A percentile compares a stretch with the other conserved stretches of the same genome.
These are phyloP conservation scores for Arthrobotrys entomopaga DNA, from an alignment of 2,329 filamentous ascomycete genomes.

Conservation along the genomic window DNA sequence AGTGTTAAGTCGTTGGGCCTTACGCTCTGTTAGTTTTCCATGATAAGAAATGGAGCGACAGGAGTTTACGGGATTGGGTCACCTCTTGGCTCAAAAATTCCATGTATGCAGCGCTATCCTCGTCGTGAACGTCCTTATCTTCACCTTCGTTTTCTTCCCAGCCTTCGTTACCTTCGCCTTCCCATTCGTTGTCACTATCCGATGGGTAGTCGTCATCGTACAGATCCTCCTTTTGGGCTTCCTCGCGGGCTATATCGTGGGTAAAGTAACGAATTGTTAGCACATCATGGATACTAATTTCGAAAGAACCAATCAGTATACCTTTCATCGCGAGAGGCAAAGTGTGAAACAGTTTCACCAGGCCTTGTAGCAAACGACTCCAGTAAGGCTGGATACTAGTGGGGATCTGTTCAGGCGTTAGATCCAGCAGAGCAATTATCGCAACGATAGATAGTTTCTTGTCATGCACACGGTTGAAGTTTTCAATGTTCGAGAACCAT, in stretches of 20 bases:
- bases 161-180: slow-evolving; percentile 76
- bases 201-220: slow-evolving; percentile 70
- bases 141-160: slow-evolving; percentile 77
- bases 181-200: slow-evolving; percentile 77
- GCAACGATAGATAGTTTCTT: slow-evolving; percentile 98
- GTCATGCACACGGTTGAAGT: slow-evolving; percentile 92
- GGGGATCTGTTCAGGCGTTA: slow-evolving; percentile 84
- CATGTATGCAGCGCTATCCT: slow-evolving; percentile 92
- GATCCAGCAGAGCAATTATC: slow-evolving; percentile 83
- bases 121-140: slow-evolving; percentile 73
- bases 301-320: slow-evolving; percentile 62
- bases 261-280: slow-evolving; percentile 40
- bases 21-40: slow-evolving; percentile 5
- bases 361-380: slow-evolving; percentile 88
- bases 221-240: slow-evolving; percentile 89
- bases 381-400: slow-evolving; percentile 93
- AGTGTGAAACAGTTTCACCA: slow-evolving; percentile 90
- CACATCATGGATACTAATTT: too few relatives aligned
- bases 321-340: slow-evolving; percentile 87
- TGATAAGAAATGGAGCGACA: too few relatives aligned
- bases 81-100: slow-evolving; percentile 77
- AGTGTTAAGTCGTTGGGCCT: slow-evolving; percentile 85
- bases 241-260: slow-evolving; percentile 77
- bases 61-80: slow-evolving; percentile 11
- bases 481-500: slow-evolving; percentile 96